Conservation (phyloP, 192 early-diverging fungal species). For the Phycomyces blakesleeanus region DNA sequence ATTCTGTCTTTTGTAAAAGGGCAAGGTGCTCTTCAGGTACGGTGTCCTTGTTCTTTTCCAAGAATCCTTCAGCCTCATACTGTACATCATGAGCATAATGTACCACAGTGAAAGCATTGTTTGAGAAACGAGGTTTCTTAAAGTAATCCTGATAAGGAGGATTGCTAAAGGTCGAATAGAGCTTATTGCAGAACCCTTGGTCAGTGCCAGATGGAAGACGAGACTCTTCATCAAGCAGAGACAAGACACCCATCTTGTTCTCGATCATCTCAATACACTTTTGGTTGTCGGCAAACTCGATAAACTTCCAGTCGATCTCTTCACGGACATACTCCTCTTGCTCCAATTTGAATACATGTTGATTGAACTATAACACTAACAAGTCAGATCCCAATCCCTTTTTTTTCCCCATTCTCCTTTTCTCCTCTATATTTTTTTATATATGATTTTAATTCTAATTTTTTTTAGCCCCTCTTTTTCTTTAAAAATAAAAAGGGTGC, state of each 20-base stretch:
- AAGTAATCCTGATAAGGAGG: conserved; percentile 75
- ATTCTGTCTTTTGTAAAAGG: conserved; percentile 71
- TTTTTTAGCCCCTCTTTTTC: too few species aligned
- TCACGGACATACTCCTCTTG: conserved; percentile 98
- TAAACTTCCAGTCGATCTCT: conserved; percentile 96
- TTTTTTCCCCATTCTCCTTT: too few species aligned
- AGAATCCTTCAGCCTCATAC: conserved; percentile 93
- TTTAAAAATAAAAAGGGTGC: too few species aligned
- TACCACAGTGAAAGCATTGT: conserved; percentile 84
- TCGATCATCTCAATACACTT: conserved; percentile 99
- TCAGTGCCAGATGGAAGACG: conserved; percentile 86
- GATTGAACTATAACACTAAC: conserved; percentile 72
- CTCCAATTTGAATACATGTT: conserved; percentile 99
- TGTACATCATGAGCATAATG: conserved; percentile 96
- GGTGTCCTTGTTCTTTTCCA: conserved; percentile 99
- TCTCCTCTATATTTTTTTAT: too few species aligned
- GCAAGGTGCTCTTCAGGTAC: conserved; percentile 89
- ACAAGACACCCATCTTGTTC: conserved; percentile 88
- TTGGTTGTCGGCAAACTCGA: conserved; percentile 98
- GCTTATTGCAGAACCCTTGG: conserved; percentile 78
- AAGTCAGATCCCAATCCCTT: background rate
- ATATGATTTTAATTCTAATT: too few species aligned
- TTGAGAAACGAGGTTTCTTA: conserved; percentile 88
- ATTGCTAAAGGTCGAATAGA: conserved; percentile 77
- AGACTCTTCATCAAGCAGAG: conserved; percentile 87